These are phyloP conservation scores for Paratinospora sagittata DNA, from an alignment of 164 flowering plant genomes.

Conservation along the genomic window DNA sequence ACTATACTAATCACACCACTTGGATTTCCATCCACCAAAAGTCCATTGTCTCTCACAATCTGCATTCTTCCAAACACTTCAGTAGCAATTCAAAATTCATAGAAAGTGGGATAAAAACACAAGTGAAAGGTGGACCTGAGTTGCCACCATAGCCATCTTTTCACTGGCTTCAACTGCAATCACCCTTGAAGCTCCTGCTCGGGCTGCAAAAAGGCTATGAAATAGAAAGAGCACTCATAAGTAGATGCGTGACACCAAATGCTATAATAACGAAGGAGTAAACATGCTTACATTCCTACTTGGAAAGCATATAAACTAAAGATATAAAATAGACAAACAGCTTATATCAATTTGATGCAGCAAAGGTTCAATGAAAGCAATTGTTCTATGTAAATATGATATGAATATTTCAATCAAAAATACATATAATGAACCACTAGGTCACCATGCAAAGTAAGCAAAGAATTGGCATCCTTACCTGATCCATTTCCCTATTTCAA, in stretches of 20 bases:
- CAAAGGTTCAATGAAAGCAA: too few species aligned
- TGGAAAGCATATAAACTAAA: neutral
- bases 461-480: too few species aligned
- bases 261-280: neutral
- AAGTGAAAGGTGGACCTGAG: conserved; percentile 41
- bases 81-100: neutral
- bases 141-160: conserved; percentile 84
- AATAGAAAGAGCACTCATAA: conserved; percentile 7
- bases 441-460: too few species aligned
- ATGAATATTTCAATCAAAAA: too few species aligned
- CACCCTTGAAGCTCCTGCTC: conserved; percentile 86
- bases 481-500: too few species aligned
- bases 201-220: conserved; percentile 83
- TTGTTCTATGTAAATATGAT: too few species aligned
- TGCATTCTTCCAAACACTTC: conserved; percentile 25
- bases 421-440: too few species aligned
- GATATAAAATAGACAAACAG: neutral
- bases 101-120: neutral
- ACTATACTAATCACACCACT: conserved; percentile 55
- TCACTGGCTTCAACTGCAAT: conserved; percentile 91
- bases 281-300: neutral
- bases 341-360: too few species aligned
- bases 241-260: neutral
- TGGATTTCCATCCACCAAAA: conserved; percentile 27
- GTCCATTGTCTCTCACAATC: conserved; percentile 81